Evolutionary conservation across 495 filamentous ascomycete species (phyloP), one percentile per base, ranked within the genome.

Genomic region (Chaetomium cochliodes): DNA sequence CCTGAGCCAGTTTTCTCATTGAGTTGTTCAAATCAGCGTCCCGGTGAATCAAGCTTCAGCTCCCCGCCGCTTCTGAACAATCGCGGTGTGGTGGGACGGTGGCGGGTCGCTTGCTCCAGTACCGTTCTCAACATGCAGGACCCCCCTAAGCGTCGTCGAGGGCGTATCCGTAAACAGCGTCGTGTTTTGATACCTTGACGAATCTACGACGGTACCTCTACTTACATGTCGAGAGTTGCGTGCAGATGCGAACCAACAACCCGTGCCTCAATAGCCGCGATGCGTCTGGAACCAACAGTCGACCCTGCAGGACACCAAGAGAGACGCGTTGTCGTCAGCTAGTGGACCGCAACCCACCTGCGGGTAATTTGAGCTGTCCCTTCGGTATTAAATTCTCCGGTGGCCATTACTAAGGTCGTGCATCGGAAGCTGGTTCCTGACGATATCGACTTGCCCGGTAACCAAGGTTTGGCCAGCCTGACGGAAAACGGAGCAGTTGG

Each of bases 221-320:
- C 37, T 25, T 41, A 13, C 37, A 3, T 42, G 20, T 9, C 5
- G n/a, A 39, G 6, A 37, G 37, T 16, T 0, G 20, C 9, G 11
- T 16, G 51, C 51, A 23, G n/a, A 6, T 28, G 2, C 22, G 55
- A 20, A 3, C 39, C 55, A 58, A 58, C 57, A 59, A 18, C 13
- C 42, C 12, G 22, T 28, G 62, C 53, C 63, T 64, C 62, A 46
- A 65, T 65, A 65, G 63, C 63, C 63, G 63, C 63, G 55, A 44
- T 58, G 42, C 44, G 30, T 64, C n/a, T 23, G 1, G 44, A 37
- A 64, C 63, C 63, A 65, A 65, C 63, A 65, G 37, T 55, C 55
- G n/a, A 46, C 47, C 41, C 16, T 52, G 63, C 56, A 53, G 30
- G 25, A n/a, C 4, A 23, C 20, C 37, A 42, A 42, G 0, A n/a